Base-by-base conservation (phyloP, 1,284 basidiomycete species). In the Puccinia triticina region DNA sequence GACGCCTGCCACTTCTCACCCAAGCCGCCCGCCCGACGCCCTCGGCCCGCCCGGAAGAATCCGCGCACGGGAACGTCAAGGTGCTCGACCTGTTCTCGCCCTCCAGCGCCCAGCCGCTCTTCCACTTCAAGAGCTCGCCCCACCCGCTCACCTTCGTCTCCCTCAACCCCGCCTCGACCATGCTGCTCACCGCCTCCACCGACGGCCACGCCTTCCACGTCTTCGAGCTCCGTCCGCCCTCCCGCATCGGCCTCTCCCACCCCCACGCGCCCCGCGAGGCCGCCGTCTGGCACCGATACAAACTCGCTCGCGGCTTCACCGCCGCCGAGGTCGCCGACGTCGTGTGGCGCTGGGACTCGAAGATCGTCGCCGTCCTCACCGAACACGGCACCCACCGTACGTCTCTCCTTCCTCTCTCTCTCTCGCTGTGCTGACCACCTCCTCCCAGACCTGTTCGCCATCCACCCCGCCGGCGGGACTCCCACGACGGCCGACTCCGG, bases 231-330 rank as follows among this genome's bases (percentile, higher is more conserved):
- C 71, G 80, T 23, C 80, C 80, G 21, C 16, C 16, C 21, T 66
- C 72, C 23, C 59, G 71, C 0, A 34, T 82, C 32, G 80, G 72
- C 57, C 75, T 67, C 43, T 81, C 78, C n/a, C 73, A 59, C 57
- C 26, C 74, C 21, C 53, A 50, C 23, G 40, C 23, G 40, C 26
- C 66, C 26, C 55, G 53, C 26, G 55, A 82, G 59, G 23, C 80
- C 10, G 75, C 80, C 18, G 61, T 82, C 16, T 82, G 80, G 80
- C 80, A 82, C 64, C 80, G 80, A 14, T 82, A 75, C 46, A 82
- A 82, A 57, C 64, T 82, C 11, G 61, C 57, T 29, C 71, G 80
- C 21, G 80, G 80, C 16, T 67, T 74, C 32, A 82, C 80, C 12
- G 66, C 80, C 12, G 80, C 80, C 50, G 80, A 75, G 50, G 72